Conservation (phyloP, 225 moss, liverwort and hornwort genomes). For the Asterella californica region DNA sequence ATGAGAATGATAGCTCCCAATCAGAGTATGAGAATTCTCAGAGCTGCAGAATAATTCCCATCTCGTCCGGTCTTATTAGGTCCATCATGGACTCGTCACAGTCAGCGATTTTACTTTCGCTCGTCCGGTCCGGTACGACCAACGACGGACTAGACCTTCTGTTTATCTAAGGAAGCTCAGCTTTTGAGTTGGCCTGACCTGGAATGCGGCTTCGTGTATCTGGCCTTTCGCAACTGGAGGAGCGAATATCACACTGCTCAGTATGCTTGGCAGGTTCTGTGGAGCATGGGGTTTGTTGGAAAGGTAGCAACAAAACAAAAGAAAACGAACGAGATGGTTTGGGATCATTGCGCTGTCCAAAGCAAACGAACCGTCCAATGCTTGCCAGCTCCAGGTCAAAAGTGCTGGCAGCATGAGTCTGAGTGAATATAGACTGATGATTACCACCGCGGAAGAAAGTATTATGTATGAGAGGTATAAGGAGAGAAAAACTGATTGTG, state of each 20-base stretch:
- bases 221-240: not conserved
- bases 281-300: not conserved
- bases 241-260: not conserved
- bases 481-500: no score
- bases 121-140: not conserved
- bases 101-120: no score
- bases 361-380: slow-evolving; percentile 2
- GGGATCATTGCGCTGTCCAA: not conserved
- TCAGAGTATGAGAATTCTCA: no score
- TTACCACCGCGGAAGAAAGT: not conserved
- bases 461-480: no score
- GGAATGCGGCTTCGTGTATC: not conserved
- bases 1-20: no score
- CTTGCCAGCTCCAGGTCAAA: not conserved
- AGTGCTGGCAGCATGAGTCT: not conserved
- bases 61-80: not conserved
- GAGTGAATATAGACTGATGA: not conserved
- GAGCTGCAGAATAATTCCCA: no score
- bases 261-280: not conserved
- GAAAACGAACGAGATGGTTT: not conserved
- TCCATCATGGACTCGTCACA: no score
- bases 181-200: not conserved
- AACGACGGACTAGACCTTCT: not conserved
- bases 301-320: not conserved
- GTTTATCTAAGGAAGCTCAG: no score